Conservation (phyloP, 2,329 filamentous ascomycete species). For the Fusarium nanum region DNA sequence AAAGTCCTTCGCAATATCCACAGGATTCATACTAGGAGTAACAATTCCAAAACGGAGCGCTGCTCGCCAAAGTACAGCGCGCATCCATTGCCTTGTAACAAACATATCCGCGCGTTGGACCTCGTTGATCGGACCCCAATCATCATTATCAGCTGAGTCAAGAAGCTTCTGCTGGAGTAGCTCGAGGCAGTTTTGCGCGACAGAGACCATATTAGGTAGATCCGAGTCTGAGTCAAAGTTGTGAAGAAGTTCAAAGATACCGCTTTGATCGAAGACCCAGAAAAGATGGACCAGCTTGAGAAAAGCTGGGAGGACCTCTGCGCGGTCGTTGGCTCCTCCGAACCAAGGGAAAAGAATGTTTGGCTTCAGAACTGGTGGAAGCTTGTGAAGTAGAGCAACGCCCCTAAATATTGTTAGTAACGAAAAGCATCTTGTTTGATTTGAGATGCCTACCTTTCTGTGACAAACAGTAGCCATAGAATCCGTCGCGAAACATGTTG, state of each 20-base stretch:
- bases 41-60: constrained; percentile 51
- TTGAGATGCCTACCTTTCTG: constrained; percentile 50
- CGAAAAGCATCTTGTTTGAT: rapidly evolving
- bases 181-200: constrained; percentile 51
- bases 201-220: constrained; percentile 46
- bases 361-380: constrained; percentile 59
- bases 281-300: constrained; percentile 62
- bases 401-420: constrained; percentile 50
- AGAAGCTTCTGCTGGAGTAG: constrained; percentile 57
- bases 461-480: constrained; percentile 62
- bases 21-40: constrained; percentile 51
- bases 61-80: constrained; percentile 60
- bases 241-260: constrained; percentile 60
- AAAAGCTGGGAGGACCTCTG: constrained; percentile 61
- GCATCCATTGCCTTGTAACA: constrained; percentile 64
- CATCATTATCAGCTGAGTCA: constrained; percentile 54
- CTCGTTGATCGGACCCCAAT: constrained; percentile 55
- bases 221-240: constrained; percentile 52
- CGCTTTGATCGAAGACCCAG: constrained; percentile 62
- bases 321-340: constrained; percentile 53
- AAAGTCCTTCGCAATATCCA: constrained; percentile 60
- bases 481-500: constrained; percentile 60
- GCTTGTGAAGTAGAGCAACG: constrained; percentile 62
- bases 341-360: constrained; percentile 53
- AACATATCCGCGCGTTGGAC: constrained; percentile 62